Conservation (phyloP, 2,329 filamentous ascomycete species). For the Cladosporium austrohemisphaericum region DNA sequence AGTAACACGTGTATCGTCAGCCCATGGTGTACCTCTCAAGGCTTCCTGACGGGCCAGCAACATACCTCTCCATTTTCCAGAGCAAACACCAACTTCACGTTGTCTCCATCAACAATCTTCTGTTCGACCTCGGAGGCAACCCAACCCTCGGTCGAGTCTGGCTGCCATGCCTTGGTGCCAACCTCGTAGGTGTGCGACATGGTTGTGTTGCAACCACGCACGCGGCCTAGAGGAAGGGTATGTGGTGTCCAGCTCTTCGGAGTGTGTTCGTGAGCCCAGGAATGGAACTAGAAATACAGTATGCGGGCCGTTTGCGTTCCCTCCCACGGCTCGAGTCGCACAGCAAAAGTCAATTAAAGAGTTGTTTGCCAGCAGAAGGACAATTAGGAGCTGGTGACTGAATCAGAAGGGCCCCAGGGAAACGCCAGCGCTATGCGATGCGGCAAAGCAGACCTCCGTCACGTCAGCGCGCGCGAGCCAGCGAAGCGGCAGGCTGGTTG, state of each 20-base stretch:
- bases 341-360: no score
- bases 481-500: conserved; percentile 5
- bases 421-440: conserved; percentile 12
- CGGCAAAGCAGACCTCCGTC: conserved; percentile 9
- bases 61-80: conserved; percentile 89
- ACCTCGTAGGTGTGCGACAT: conserved; percentile 97
- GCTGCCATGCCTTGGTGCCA: conserved; percentile 97
- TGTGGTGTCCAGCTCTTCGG: conserved; percentile 1
- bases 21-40: no score
- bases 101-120: conserved; percentile 79
- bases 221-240: not conserved
- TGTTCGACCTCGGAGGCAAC: conserved; percentile 89
- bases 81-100: conserved; percentile 81
- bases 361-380: not conserved
- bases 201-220: conserved; percentile 18
- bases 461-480: conserved; percentile 13
- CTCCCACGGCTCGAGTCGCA: not conserved
- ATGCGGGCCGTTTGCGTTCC: not conserved
- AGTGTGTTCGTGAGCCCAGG: not conserved
- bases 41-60: not conserved
- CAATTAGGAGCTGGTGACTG: conserved; percentile 8
- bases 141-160: conserved; percentile 93
- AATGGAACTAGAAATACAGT: conserved; percentile 11
- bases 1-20: conserved; percentile 14
- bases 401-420: conserved; percentile 7